These are phyloP conservation scores for Clitopilus passeckerianus DNA, from an alignment of 768 basidiomycete species.

Conservation along the genomic window DNA sequence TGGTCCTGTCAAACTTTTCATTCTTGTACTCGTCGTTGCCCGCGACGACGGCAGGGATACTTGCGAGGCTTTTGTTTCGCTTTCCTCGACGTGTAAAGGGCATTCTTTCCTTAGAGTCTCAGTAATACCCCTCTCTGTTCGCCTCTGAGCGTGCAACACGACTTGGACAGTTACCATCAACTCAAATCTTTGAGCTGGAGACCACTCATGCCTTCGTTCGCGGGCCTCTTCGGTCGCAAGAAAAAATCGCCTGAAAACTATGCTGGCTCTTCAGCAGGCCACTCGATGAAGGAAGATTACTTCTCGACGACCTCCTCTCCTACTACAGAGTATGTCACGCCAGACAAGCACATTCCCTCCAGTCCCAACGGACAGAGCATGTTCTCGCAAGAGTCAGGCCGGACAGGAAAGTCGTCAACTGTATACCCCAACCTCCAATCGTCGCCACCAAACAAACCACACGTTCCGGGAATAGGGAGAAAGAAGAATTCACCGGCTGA, in stretches of 20 bases:
- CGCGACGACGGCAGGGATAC: background rate
- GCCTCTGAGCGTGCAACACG: background rate
- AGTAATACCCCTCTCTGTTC: background rate
- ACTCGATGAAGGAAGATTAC: slow-evolving; percentile 7
- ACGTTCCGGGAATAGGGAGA: slow-evolving; percentile 5
- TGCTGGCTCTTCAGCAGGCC: slow-evolving; percentile 6
- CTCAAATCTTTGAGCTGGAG: background rate
- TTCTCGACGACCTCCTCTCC: slow-evolving; percentile 25
- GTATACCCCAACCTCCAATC: slow-evolving; percentile 13
- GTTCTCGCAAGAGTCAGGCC: slow-evolving; percentile 17
- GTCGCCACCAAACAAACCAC: background rate
- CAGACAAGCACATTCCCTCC: slow-evolving; percentile 27
- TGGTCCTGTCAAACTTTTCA: background rate
- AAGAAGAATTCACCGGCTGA: background rate
- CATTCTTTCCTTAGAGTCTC: background rate
- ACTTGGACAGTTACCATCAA: background rate
- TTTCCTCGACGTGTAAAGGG: slow-evolving; percentile 1
- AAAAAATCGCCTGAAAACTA: slow-evolving; percentile 23
- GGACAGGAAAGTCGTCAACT: slow-evolving; percentile 11
- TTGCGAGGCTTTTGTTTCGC: background rate
- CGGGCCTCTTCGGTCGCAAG: slow-evolving; percentile 33
- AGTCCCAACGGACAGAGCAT: slow-evolving; percentile 24
- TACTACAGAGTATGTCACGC: slow-evolving; percentile 24
- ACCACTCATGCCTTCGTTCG: slow-evolving; percentile 28
- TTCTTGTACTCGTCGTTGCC: slow-evolving; percentile 1